phyloP scores from a whole-genome alignment of 768 basidiomycete genomes.

The Agaricus sinodeliciosus region DNA sequence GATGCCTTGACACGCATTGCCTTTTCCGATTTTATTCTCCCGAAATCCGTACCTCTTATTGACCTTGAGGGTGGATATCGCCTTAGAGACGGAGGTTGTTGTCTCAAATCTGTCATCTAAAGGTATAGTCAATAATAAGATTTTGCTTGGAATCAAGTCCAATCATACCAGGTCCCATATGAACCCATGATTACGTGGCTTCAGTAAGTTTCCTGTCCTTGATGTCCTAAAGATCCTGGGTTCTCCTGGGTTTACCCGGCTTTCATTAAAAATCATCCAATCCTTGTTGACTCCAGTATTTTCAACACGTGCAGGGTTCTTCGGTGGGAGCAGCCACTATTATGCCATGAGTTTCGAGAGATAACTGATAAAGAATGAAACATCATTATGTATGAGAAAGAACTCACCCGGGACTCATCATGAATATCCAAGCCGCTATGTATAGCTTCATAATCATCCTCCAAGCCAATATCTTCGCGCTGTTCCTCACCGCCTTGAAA shows the following conservation, averaged over 20 bases:
- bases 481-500: background rate
- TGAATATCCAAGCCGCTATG: background rate
- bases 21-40: background rate
- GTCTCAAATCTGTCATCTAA: constrained; percentile 2
- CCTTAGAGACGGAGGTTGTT: background rate
- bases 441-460: constrained; percentile 4
- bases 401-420: constrained; percentile 6
- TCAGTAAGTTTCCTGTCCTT: background rate
- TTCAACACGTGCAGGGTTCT: background rate
- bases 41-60: background rate
- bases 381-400: background rate
- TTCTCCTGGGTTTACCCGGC: background rate
- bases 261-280: background rate
- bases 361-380: background rate
- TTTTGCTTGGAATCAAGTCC: no score
- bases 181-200: background rate
- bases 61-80: background rate
- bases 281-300: background rate
- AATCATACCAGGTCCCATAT: constrained; percentile 5
- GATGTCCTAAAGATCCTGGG: background rate
- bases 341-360: background rate
- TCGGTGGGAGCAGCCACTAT: constrained; percentile 1
- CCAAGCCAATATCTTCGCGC: background rate
- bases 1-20: constrained; percentile 12
- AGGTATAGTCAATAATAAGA: background rate